Percentiles rank a stretch among this genome's conserved stretches.
These are phyloP conservation scores for Niveomyces coronatus DNA, from an alignment of 2,329 filamentous ascomycete genomes.

Conservation along the genomic window DNA sequence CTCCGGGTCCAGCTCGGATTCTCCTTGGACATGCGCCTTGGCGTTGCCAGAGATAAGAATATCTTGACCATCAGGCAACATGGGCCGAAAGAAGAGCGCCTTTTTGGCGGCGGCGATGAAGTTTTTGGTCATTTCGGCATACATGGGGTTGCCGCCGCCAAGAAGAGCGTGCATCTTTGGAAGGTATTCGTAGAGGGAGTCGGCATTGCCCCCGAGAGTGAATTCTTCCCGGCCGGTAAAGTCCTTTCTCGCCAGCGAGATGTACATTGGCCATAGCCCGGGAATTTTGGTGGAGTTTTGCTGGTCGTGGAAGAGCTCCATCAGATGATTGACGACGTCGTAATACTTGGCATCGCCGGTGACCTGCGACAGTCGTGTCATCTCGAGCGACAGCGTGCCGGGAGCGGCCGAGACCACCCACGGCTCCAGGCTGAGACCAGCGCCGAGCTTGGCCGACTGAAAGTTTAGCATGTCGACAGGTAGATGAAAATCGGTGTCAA, in stretches of 20 bases:
- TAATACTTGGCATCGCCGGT: slow-evolving; percentile 66
- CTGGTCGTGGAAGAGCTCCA: slow-evolving; percentile 51
- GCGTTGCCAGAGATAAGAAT: slow-evolving; percentile 43
- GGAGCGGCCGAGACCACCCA: slow-evolving; percentile 34
- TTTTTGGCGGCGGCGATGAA: slow-evolving; percentile 43
- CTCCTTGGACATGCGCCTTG: slow-evolving; percentile 15
- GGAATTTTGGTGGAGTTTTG: slow-evolving; percentile 59
- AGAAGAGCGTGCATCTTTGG: slow-evolving; percentile 42
- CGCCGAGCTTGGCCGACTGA: slow-evolving; percentile 24
- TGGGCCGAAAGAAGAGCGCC: slow-evolving; percentile 50
- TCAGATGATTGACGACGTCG: slow-evolving; percentile 59
- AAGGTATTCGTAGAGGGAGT: slow-evolving; percentile 32
- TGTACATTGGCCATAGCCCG: slow-evolving; percentile 60
- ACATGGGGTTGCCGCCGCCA: slow-evolving; percentile 41
- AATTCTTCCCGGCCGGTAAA: slow-evolving; percentile 20
- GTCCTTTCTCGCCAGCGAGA: slow-evolving; percentile 47
- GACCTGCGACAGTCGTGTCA: slow-evolving; percentile 62
- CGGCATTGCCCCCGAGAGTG: slow-evolving; percentile 29
- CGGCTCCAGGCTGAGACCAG: slow-evolving; percentile 22
- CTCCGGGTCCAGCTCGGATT: slow-evolving; percentile 19
- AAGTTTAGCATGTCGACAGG: slow-evolving; percentile 42
- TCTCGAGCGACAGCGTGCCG: slow-evolving; percentile 62
- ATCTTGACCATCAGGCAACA: slow-evolving; percentile 40
- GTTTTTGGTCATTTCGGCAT: slow-evolving; percentile 41
- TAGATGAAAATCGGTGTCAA: slow-evolving; percentile 60